phyloP scores from a whole-genome alignment of 495 filamentous ascomycete genomes.

The Lasiosphaeriaceae sp. region DNA sequence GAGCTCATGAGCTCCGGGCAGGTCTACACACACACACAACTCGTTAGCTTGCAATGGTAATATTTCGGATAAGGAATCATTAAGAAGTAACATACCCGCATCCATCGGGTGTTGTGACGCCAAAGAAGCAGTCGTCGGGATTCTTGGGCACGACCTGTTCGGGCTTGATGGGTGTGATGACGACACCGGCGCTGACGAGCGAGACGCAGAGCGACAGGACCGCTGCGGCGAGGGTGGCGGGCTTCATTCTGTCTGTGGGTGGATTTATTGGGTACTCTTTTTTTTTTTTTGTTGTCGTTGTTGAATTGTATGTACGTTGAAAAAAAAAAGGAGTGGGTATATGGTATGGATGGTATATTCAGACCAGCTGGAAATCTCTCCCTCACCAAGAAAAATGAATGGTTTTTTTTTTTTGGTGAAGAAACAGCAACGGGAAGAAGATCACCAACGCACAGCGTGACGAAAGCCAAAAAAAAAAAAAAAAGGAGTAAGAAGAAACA shows the following conservation, averaged over 20 bases:
- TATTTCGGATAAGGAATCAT: background rate
- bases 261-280: background rate
- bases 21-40: background rate
- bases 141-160: constrained; percentile 41
- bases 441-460: background rate
- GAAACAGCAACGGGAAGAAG: background rate
- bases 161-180: constrained; percentile 40
- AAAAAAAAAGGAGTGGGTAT: no score
- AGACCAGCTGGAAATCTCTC: no score
- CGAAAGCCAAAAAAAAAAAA: background rate
- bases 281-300: background rate
- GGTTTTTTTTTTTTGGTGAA: no score
- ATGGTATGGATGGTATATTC: no score
- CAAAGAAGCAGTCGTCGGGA: constrained; percentile 45
- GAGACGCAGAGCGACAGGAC: constrained; percentile 35
- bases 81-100: constrained; percentile 38
- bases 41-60: background rate
- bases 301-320: no score
- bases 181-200: constrained; percentile 44
- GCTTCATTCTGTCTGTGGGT: constrained; percentile 31
- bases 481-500: background rate
- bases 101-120: constrained; percentile 43
- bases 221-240: constrained; percentile 28
- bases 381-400: background rate
- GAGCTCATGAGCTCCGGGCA: background rate